These are phyloP conservation scores for Vanrija sp. DNA, from an alignment of 1,284 basidiomycete species.

Conservation along the genomic window DNA sequence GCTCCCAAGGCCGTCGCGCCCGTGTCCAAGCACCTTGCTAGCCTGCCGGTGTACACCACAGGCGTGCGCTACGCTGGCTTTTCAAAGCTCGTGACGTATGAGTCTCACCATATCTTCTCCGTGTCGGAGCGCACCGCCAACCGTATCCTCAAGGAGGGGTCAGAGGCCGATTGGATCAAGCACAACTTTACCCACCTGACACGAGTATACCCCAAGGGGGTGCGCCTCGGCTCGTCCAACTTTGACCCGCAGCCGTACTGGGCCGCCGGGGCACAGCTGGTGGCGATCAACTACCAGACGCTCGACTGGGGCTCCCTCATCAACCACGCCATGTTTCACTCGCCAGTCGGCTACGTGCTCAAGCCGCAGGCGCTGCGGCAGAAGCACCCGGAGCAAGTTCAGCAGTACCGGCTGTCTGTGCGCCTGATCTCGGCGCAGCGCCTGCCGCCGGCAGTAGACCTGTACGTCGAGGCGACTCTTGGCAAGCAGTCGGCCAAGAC, in stretches of 20 bases:
- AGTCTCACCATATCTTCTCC: slow-evolving; percentile 85
- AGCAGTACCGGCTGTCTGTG: slow-evolving; percentile 48
- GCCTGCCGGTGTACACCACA: slow-evolving; percentile 86
- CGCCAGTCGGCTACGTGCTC: slow-evolving; percentile 75
- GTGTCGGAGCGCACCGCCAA: slow-evolving; percentile 77
- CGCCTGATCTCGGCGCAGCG: slow-evolving; percentile 91
- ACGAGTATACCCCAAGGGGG: slow-evolving; percentile 84
- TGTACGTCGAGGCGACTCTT: slow-evolving; percentile 42
- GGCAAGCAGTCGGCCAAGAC: slow-evolving; percentile 49
- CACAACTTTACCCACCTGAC: slow-evolving; percentile 84
- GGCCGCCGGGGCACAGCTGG: slow-evolving; percentile 87
- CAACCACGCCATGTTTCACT: slow-evolving; percentile 91
- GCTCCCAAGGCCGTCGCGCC: slow-evolving; percentile 2
- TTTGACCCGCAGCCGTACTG: slow-evolving; percentile 87
- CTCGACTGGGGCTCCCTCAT: slow-evolving; percentile 63
- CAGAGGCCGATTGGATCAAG: slow-evolving; percentile 71
- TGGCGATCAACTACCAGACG: slow-evolving; percentile 98
- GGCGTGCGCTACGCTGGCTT: slow-evolving; percentile 93
- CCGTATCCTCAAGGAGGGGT: slow-evolving; percentile 52
- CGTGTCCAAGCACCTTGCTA: slow-evolving; percentile 70
- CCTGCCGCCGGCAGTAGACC: slow-evolving; percentile 70
- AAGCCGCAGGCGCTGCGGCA: slow-evolving; percentile 76
- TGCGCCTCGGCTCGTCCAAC: slow-evolving; percentile 77
- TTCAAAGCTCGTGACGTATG: slow-evolving; percentile 84
- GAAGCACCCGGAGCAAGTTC: slow-evolving; percentile 60